A percentile compares a stretch with the other conserved stretches of the same genome.
phyloP scores from a whole-genome alignment of 106 monocot genomes.

The Platanthera guangdongensis region DNA sequence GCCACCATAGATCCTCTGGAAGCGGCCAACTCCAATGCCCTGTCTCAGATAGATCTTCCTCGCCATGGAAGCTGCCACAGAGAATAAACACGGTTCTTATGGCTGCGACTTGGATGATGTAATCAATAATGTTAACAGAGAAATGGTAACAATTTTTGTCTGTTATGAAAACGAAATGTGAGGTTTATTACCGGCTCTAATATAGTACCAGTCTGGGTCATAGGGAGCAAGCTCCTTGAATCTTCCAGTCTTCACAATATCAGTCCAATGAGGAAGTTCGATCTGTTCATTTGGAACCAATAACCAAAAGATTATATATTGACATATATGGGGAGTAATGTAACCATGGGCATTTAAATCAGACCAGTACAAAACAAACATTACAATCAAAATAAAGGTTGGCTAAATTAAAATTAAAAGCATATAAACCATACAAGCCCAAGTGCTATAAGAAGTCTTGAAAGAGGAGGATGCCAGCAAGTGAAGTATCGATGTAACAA shows the following conservation, averaged over 20 bases:
- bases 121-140: not conserved
- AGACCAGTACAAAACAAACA: too few relatives aligned
- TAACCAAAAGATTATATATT: not conserved
- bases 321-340: too few relatives aligned
- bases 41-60: conserved; percentile 39
- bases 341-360: too few relatives aligned
- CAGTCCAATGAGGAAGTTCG: conserved; percentile 34
- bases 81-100: not conserved
- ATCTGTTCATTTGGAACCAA: conserved; percentile 10
- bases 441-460: too few relatives aligned
- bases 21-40: conserved; percentile 37
- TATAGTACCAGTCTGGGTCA: conserved; percentile 35
- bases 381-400: too few relatives aligned
- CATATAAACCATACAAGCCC: too few relatives aligned
- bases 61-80: conserved; percentile 30
- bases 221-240: conserved; percentile 38
- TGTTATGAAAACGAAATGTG: not conserved
- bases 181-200: conserved; percentile 21
- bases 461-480: too few relatives aligned
- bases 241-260: conserved; percentile 32
- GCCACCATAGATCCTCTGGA: conserved; percentile 38
- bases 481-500: too few relatives aligned
- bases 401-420: too few relatives aligned
- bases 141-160: not conserved
- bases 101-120: not conserved